phyloP scores from a whole-genome alignment of 176 grass and related monocot species.

The Chloris gayana region DNA sequence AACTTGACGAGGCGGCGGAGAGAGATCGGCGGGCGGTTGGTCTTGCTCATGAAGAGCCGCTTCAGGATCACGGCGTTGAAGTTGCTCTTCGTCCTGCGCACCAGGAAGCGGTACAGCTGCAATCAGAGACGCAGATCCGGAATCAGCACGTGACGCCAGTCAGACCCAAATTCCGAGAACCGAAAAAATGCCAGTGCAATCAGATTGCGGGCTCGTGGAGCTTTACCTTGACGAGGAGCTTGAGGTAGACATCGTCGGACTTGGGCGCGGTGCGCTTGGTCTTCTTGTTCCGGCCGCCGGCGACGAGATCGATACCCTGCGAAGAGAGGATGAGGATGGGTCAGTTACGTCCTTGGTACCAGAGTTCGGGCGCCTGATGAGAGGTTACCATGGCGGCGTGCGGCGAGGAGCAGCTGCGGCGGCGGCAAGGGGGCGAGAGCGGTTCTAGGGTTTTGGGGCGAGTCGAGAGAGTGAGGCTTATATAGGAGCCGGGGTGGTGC shows the following conservation, averaged over 20 bases:
- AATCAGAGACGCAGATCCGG: background rate
- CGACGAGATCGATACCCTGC: slow-evolving; percentile 59
- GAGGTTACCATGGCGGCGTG: slow-evolving; percentile 52
- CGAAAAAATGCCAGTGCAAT: background rate
- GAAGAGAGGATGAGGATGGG: background rate
- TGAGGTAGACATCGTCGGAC: slow-evolving; percentile 87
- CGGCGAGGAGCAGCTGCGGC: slow-evolving; percentile 26
- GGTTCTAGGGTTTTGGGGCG: slow-evolving; percentile 66
- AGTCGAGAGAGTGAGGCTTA: slow-evolving; percentile 40
- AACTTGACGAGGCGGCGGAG: slow-evolving; percentile 73
- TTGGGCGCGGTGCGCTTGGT: slow-evolving; percentile 60
- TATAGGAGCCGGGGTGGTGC: slow-evolving; percentile 30
- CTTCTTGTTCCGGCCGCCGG: slow-evolving; percentile 65
- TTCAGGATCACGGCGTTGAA: slow-evolving; percentile 79
- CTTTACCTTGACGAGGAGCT: slow-evolving; percentile 77
- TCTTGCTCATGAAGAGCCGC: slow-evolving; percentile 88
- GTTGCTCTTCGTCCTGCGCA: slow-evolving; percentile 78
- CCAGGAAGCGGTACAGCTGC: slow-evolving; percentile 87
- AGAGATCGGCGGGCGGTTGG: slow-evolving; percentile 74
- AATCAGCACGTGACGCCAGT: background rate
- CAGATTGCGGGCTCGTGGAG: background rate
- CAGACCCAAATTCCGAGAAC: slow-evolving; percentile 13
- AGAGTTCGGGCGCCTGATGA: background rate
- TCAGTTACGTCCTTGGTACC: background rate
- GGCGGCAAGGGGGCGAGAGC: slow-evolving; percentile 8